Evolutionary conservation across 768 basidiomycete genomes (phyloP), one percentile per base, ranked within the genome.

Genomic region (Mycena venus): DNA sequence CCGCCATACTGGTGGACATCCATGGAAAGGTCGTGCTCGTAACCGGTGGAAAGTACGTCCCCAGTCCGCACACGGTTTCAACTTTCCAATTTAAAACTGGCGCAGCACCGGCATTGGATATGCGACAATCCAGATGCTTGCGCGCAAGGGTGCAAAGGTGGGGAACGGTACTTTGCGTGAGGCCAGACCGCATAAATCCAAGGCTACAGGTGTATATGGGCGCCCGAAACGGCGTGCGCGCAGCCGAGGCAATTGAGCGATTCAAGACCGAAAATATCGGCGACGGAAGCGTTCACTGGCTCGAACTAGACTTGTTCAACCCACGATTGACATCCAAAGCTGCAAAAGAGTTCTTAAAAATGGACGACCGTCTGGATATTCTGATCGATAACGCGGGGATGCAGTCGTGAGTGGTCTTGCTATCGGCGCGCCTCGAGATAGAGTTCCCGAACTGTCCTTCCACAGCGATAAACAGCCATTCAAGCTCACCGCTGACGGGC

Each of bases 11-110:
- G n/a, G 82, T 83, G 31, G 85, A 89, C 77, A 80, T 89, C 8
- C 82, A 78, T 0, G 88, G 86, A 31, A 88, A 86, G 73, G 86
- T 89, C 7, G 86, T 82, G 2, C 78, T 90, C 31, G 87, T 90
- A 44, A 88, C 88, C 1, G 90, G 90, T 11, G 88, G 88, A 66
- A 87, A 63, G 62, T 63, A 27, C 42, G 62, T 63, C 15, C 21
- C 14, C 7, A 15, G 32, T 32, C 55, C 55, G 55, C 23, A 56
- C 6, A 32, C 15, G 3, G 10, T 11, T n/a, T 2, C 2, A 19
- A 59, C 34, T n/a, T 84, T 2, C 2, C 34, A 59, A 59, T n/a
- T 84, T 86, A 86, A 60, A 69, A 83, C 79, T 51, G 8, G 7
- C n/a, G 1, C 47, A 85, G 84, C 59, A 74, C 79, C 21, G 86